phyloP scores from a whole-genome alignment of 2,329 filamentous ascomycete species.

The Colletotrichum navitas region DNA sequence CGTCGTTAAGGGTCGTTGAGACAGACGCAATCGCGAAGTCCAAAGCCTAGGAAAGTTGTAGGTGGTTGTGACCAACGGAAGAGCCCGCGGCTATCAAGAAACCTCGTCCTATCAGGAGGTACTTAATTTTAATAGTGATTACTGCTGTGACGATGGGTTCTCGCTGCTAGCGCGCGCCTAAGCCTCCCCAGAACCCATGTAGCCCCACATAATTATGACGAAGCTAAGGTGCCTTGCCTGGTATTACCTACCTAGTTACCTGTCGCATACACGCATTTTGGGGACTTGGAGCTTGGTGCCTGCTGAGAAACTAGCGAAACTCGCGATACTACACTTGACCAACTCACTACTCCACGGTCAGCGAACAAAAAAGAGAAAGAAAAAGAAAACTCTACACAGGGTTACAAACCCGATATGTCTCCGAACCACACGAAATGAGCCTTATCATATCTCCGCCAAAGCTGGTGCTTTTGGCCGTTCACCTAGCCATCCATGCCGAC shows the following conservation, averaged over 20 bases:
- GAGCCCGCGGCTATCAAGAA: conserved; percentile 29
- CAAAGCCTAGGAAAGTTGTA: conserved; percentile 15
- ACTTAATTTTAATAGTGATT: conserved; percentile 26
- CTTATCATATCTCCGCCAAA: conserved; percentile 72
- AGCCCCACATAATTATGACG: conserved; percentile 29
- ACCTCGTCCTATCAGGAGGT: conserved; percentile 35
- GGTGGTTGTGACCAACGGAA: conserved; percentile 18
- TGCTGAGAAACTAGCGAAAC: conserved; percentile 1
- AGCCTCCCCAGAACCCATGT: not conserved
- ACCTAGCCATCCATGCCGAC: conserved; percentile 76
- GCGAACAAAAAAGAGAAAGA: not conserved
- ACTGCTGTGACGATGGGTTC: not conserved
- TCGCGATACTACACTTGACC: not conserved
- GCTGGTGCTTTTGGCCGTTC: conserved; percentile 78
- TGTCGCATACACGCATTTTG: conserved; percentile 5
- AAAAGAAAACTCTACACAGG: not conserved
- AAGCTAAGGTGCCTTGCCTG: conserved; percentile 11
- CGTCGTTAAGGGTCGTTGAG: conserved; percentile 20
- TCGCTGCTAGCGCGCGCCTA: conserved; percentile 31
- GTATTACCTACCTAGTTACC: not conserved
- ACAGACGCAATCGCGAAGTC: conserved; percentile 22
- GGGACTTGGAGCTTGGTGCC: conserved; percentile 15
- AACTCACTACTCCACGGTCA: not conserved
- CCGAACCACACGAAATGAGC: conserved; percentile 50
- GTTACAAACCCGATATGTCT: conserved; percentile 30